A percentile compares a stretch with the other conserved stretches of the same genome.
Conservation (phyloP, 768 basidiomycete genomes). For the Tremella mesenterica region DNA sequence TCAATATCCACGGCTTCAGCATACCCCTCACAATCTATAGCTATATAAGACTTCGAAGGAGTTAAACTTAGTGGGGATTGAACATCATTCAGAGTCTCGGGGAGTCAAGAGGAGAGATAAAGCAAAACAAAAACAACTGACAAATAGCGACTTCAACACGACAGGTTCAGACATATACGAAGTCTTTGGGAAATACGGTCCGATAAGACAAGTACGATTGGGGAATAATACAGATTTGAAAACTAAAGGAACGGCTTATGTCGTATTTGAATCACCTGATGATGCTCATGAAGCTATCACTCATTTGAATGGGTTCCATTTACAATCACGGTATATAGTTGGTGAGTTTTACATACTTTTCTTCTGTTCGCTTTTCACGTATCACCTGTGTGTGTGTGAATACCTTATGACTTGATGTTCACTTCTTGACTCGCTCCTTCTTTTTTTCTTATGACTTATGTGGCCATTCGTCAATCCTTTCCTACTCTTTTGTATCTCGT, state of each 20-base stretch:
- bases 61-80: too few relatives aligned
- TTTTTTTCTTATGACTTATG: too few relatives aligned
- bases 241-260: constrained; percentile 91
- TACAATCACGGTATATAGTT: constrained; percentile 96
- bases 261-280: constrained; percentile 50
- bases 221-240: constrained; percentile 63
- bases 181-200: constrained; percentile 93
- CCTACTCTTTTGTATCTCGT: not conserved
- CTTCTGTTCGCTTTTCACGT: not conserved
- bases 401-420: too few relatives aligned
- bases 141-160: constrained; percentile 40
- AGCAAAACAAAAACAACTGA: not conserved
- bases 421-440: too few relatives aligned
- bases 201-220: constrained; percentile 87
- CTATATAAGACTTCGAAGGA: too few relatives aligned
- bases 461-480: too few relatives aligned
- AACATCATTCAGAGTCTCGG: too few relatives aligned
- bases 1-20: too few relatives aligned
- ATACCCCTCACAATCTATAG: too few relatives aligned
- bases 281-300: constrained; percentile 95
- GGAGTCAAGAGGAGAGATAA: not conserved
- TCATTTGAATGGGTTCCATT: constrained; percentile 93
- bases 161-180: constrained; percentile 86
- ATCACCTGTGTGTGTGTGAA: too few relatives aligned
- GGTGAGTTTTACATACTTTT: constrained; percentile 42